Percentiles rank a stretch among this genome's conserved stretches.
These are phyloP conservation scores for Metarhizium brunneum DNA, from an alignment of 2,329 filamentous ascomycete species.

Conservation along the genomic window DNA sequence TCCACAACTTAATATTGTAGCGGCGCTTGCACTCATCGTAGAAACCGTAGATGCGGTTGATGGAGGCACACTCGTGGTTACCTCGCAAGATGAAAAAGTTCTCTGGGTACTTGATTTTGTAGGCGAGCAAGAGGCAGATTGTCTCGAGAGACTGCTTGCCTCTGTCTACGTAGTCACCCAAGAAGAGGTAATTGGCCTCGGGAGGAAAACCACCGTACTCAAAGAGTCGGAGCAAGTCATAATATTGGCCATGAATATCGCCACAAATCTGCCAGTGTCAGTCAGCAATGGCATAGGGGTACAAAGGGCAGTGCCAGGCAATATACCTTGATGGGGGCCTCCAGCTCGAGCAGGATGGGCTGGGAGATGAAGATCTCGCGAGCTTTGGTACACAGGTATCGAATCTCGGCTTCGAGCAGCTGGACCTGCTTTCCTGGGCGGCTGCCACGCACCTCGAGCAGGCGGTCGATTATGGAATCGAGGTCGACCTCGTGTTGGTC, in stretches of 20 bases:
- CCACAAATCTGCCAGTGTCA: constrained; percentile 72
- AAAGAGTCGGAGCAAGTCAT: constrained; percentile 92
- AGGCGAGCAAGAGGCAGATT: constrained; percentile 90
- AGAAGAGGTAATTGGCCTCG: constrained; percentile 98
- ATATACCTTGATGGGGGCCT: constrained; percentile 95
- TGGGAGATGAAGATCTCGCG: constrained; percentile 99
- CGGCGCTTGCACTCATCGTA: constrained; percentile 99
- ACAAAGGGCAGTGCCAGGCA: constrained; percentile 2
- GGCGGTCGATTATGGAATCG: constrained; percentile 97
- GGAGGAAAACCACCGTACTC: constrained; percentile 98
- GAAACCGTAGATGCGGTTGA: constrained; percentile 99
- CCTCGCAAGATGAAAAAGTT: constrained; percentile 99
- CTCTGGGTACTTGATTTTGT: constrained; percentile 99
- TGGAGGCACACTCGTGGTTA: constrained; percentile 97
- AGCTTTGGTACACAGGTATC: constrained; percentile 95
- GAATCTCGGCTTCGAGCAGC: constrained; percentile 90
- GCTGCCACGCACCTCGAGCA: constrained; percentile 95
- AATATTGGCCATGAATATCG: constrained; percentile 99
- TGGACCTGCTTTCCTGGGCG: constrained; percentile 98
- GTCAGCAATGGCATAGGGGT: not conserved
- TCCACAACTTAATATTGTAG: constrained; percentile 99
- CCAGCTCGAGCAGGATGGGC: constrained; percentile 92
- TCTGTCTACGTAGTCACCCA: constrained; percentile 97
- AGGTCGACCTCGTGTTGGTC: constrained; percentile 85
- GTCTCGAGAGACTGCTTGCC: constrained; percentile 99